Evolutionary conservation across 139 green algal species (phyloP).

Genomic region (Monoraphidium neglectum): DNA sequence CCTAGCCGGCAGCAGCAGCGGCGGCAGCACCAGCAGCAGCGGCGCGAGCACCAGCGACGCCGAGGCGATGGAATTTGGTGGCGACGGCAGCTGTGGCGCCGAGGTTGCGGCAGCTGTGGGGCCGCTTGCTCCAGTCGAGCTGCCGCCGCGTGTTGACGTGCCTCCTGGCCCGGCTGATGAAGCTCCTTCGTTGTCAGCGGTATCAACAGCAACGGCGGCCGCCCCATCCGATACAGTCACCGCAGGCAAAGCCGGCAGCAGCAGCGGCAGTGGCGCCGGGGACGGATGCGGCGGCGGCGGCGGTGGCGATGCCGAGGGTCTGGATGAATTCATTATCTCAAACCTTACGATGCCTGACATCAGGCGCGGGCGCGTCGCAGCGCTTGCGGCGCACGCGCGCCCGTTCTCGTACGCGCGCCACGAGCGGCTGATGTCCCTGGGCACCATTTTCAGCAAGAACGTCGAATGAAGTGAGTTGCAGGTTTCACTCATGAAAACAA

Average conservation of each 20-base stretch:
- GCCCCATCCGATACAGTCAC: no score
- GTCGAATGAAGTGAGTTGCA: constrained; percentile 34
- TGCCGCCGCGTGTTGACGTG: background rate
- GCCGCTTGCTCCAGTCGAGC: background rate
- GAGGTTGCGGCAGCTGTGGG: background rate
- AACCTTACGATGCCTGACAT: constrained; percentile 1
- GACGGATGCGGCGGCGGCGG: no score
- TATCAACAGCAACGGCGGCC: no score
- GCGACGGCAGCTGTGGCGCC: background rate
- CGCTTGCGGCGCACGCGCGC: constrained; percentile 5
- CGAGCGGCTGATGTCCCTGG: constrained; percentile 22
- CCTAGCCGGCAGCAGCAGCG: background rate
- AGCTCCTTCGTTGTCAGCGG: background rate
- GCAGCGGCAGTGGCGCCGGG: background rate
- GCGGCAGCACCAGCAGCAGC: background rate
- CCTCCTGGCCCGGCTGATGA: background rate
- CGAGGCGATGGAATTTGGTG: background rate
- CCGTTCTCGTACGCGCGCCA: constrained; percentile 13
- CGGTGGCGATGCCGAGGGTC: background rate
- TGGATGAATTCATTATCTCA: constrained; percentile 13
- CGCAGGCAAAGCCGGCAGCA: background rate
- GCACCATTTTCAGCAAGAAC: constrained; percentile 14
- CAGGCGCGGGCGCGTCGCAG: constrained; percentile 2
- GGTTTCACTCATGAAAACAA: no score
- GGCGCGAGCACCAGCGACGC: background rate